Evolutionary conservation across 1,284 basidiomycete species (phyloP), one percentile per base, ranked within the genome.

Genomic region (Pseudomicrostroma phylloplanum): DNA sequence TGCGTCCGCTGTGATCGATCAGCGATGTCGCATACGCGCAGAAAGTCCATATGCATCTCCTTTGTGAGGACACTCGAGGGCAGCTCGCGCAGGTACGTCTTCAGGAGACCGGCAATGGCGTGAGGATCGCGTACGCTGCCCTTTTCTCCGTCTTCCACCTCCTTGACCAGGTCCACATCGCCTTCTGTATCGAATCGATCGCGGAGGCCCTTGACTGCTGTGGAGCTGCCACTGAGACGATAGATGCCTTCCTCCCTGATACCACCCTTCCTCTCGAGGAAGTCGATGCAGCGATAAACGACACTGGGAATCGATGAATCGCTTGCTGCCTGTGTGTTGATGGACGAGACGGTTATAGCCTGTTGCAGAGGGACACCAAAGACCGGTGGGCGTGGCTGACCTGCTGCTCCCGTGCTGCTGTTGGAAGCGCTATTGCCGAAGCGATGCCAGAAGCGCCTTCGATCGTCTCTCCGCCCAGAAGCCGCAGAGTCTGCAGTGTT

Each of bases 231-330:
- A 2, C 69, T 74, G 59, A 98, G 82, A 58, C 94, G 87, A 81
- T 98, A 99, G 69, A 99, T 96, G 42, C 94, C 94, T 81, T 99
- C 94, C 77, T 99, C 94, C 72, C 90, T 86, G 68, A 96, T 90
- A 11, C 94, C 94, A 74, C 90, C 86, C 80, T 91, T 91, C 40
- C 87, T 85, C 57, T 81, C 80, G 23, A 82, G 74, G 59, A 80
- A 81, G 62, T 82, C 80, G 53, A 82, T 79, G 71, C 89, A 91
- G 60, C 94, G 86, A 82, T 93, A 97, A 39, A 96, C 89, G 64
- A 98, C 90, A 2, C 92, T 91, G 0, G 94, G 96, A 19, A 99
- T 83, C 69, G 89, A 88, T 9, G 30, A 4, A 36, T 36, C 30
- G 30, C 30, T 36, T 21, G 43, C 43, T 58, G 89, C 90, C 2